These are phyloP conservation scores for Yarrowia sp. DNA, from an alignment of 805 yeast genomes.

Conservation along the genomic window DNA sequence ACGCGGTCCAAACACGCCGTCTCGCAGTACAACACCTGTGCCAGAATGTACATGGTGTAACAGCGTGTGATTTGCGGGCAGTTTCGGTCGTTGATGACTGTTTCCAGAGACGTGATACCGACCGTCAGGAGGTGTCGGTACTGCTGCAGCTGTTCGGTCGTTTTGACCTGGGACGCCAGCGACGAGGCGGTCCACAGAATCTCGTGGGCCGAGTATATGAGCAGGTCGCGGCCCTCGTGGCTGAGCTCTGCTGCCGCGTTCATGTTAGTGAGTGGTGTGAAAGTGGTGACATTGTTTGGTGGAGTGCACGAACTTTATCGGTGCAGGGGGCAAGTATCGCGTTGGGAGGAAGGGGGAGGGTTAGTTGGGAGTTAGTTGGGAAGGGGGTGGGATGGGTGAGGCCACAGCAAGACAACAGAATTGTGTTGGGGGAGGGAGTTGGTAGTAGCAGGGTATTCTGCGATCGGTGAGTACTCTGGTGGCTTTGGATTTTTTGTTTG, in stretches of 20 bases:
- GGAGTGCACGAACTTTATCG: not conserved
- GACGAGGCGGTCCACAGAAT: constrained; percentile 14
- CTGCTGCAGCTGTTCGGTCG: constrained; percentile 1
- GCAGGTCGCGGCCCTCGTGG: constrained; percentile 4
- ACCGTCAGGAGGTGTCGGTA: constrained; percentile 9
- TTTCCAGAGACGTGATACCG: constrained; percentile 12
- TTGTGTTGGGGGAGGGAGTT: no score
- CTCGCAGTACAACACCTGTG: constrained; percentile 25
- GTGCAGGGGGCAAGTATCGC: no score
- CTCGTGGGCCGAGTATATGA: constrained; percentile 13
- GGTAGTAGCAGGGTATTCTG: no score
- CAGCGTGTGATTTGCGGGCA: constrained; percentile 16
- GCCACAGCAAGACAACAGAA: no score
- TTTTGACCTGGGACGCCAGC: constrained; percentile 12
- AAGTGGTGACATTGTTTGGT: not conserved
- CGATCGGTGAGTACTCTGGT: no score
- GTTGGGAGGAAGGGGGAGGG: not conserved
- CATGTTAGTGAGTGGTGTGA: not conserved
- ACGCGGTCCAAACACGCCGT: constrained; percentile 11
- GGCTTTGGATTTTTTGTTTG: no score
- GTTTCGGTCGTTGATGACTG: constrained; percentile 23
- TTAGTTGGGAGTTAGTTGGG: not conserved
- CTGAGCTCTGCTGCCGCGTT: not conserved
- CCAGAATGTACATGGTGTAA: constrained; percentile 22
- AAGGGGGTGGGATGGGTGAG: not conserved